Evolutionary conservation across 2,329 filamentous ascomycete species (phyloP), one percentile per base, ranked within the genome.

Genomic region (Trichoderma citrinoviride): DNA sequence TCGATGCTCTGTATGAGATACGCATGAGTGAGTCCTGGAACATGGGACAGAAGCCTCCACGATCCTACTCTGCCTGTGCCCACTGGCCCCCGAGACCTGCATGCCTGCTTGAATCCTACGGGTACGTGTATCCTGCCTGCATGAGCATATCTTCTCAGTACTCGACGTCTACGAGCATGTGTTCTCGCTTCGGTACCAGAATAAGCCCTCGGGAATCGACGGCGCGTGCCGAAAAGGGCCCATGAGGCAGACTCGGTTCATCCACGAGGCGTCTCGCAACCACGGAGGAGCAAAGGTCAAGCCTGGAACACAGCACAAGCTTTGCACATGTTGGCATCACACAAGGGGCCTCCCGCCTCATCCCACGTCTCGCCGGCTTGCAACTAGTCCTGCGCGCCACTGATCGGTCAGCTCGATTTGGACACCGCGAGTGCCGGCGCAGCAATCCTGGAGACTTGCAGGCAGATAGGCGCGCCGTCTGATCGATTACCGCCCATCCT

Each of bases 141-240:
- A 57, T 19, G 10, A 19, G 49, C 17, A 52, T 15, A 17, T n/a
- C n/a, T n/a, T n/a, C 49, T 33, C 19, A 29, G 50, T 12, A 37
- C 37, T 23, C 52, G 12, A 37, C 21, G n/a, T 55, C 52, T 41
- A 40, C 41, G 14, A 40, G 19, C 23, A 15, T 55, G 5, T 25
- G 52, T 19, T 33, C 43, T 25, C 14, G 10, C 44, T 58, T 49
- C 21, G 21, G 15, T 23, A 25, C 29, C 37, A 37, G 44, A 25
- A n/a, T 23, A 60, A 49, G 29, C 21, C 46, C n/a, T 40, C 15
- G 19, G 21, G 19, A 4, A n/a, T 62, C 58, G 50, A 56, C 55
- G 60, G 65, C 53, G 65, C 65, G 65, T 64, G 52, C 65, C 46
- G 63, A 65, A 52, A 64, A 37, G 53, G 54, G 29, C 25, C 58